Base-by-base conservation (phyloP, 2,329 filamentous ascomycete species). In the Orbilia ellipsospora region DNA sequence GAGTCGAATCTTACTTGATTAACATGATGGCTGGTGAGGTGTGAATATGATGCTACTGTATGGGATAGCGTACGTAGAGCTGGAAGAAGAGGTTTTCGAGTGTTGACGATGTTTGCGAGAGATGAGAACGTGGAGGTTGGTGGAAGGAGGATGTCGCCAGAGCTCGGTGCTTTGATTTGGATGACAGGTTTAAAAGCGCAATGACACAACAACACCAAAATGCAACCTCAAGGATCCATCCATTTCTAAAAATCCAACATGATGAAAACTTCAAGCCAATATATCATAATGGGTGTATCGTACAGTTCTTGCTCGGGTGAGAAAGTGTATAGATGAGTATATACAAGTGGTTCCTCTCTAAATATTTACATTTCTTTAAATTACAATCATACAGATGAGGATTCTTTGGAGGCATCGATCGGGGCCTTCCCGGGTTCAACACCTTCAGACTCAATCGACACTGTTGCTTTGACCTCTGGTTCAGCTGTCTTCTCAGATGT, bases 1-100 rank as follows among this genome's bases (percentile, higher is more conserved):
- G 48, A 20, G 55, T 55, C 8, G 52, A 45, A 62, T 78, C 83
- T 79, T 79, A 86, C 85, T 86, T 86, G 82, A 86, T 86, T 80
- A 86, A 80, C 85, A 86, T 86, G 55, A 80, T 84, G 80, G 18
- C 16, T 48, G 0, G n/a, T 23, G 51, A 13, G n/a, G 57, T 12
- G n/a, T 7, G 28, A 15, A 63, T 12, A 23, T 7, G 28, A 15
- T 28, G 31, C 26, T 52, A 13, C 31, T 26, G 28, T 36, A 18
- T 13, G 16, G 6, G 36, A 51, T 15, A 52, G 42, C 13, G 26
- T 18, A 5, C 56, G 20, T n/a, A 8, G 12, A 23, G 52, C 13
- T 15, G 6, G 51, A 4, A 16, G 15, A 18, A 45, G 23, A 23
- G 2, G 23, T 23, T 23, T 23, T 23, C 23, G 48, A 52, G 20